Conservation (phyloP, 352 stramenopile species). For the Thraustotheca clavata region DNA sequence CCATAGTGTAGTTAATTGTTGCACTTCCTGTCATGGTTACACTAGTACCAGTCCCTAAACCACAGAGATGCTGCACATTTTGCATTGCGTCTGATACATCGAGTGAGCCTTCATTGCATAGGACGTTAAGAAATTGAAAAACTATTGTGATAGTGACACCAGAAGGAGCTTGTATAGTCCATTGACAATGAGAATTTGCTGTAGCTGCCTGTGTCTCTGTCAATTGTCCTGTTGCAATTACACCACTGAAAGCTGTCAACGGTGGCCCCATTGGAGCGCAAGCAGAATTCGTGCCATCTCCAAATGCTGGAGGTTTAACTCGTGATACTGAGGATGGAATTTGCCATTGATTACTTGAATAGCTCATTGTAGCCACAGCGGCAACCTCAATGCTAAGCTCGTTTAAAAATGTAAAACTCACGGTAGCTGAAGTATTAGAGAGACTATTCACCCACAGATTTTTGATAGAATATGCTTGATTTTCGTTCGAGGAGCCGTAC, state of each 20-base stretch:
- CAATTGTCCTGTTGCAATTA: neutral
- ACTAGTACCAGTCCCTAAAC: neutral
- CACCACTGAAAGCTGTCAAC: neutral
- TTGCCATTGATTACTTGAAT: neutral
- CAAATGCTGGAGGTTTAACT: neutral
- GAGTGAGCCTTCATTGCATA: conserved; percentile 1
- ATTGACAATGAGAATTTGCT: neutral
- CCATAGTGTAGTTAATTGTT: neutral
- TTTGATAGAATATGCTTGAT: conserved; percentile 2
- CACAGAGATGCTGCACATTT: neutral
- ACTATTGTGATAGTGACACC: neutral
- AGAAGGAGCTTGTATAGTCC: neutral
- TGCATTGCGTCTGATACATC: neutral
- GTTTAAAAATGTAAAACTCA: conserved; percentile 3
- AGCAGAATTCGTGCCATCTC: neutral
- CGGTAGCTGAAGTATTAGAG: neutral
- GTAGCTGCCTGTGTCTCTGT: neutral
- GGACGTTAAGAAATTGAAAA: conserved; percentile 3
- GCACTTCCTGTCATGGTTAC: neutral
- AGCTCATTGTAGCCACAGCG: neutral
- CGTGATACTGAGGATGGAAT: neutral
- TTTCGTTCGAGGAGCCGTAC: neutral
- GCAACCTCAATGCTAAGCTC: neutral
- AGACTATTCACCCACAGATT: conserved; percentile 5
- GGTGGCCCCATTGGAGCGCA: neutral